Conservation (phyloP, 345 rosid genomes). For the Barbarea vulgaris region DNA sequence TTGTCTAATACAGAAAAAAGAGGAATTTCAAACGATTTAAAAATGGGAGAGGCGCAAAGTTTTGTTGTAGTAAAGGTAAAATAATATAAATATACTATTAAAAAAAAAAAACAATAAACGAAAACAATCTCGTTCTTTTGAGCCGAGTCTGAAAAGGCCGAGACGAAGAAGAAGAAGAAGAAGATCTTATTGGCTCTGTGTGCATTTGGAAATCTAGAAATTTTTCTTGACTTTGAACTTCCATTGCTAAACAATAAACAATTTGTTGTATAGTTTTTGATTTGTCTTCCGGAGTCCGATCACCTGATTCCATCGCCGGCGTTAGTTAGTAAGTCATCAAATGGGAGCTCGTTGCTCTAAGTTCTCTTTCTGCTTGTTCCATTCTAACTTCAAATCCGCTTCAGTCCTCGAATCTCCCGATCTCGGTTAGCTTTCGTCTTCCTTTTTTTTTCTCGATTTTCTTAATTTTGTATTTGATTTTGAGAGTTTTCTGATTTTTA, state of each 20-base stretch:
- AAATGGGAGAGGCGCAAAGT: conserved; percentile 31
- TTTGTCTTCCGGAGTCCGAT: conserved; percentile 1
- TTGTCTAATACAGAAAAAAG: neutral
- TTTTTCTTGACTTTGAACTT: neutral
- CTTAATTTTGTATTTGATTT: neutral
- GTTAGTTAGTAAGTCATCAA: neutral
- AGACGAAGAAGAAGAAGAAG: neutral
- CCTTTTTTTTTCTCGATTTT: neutral
- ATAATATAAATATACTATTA: neutral
- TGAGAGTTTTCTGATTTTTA: neutral
- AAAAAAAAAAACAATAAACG: neutral
- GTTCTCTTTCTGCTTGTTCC: conserved; percentile 41
- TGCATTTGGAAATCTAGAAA: conserved; percentile 2
- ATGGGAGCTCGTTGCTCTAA: conserved; percentile 48
- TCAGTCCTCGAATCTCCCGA: conserved; percentile 60
- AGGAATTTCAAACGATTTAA: neutral
- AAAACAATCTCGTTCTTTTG: conserved; percentile 3
- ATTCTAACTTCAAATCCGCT: conserved; percentile 39
- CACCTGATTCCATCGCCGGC: conserved; percentile 12
- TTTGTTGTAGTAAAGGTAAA: conserved; percentile 9
- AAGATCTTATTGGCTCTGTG: neutral
- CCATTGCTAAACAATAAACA: neutral
- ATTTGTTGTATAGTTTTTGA: neutral
- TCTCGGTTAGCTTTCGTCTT: conserved; percentile 49
- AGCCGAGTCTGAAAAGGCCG: conserved; percentile 22